These are phyloP conservation scores for Panellus pusillus DNA, from an alignment of 768 basidiomycete genomes.

Conservation along the genomic window DNA sequence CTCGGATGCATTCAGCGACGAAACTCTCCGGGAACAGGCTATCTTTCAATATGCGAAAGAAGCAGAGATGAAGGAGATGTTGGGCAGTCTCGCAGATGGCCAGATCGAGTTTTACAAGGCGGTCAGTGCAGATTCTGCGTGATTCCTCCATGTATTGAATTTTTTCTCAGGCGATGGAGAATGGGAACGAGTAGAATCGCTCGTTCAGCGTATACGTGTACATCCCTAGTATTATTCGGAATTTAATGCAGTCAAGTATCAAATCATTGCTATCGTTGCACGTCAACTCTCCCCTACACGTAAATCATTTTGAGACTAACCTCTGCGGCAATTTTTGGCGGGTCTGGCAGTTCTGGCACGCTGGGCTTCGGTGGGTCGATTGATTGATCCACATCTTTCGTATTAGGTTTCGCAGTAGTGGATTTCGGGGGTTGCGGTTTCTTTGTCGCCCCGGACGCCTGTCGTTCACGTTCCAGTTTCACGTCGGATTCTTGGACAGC, in stretches of 20 bases:
- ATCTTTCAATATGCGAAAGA: constrained; percentile 90
- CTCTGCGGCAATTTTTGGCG: too few species aligned
- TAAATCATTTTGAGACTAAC: too few species aligned
- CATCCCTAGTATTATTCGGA: constrained; percentile 49
- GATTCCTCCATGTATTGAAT: constrained; percentile 3
- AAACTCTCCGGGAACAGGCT: constrained; percentile 87
- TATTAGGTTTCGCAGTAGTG: background rate
- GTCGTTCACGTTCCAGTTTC: constrained; percentile 49
- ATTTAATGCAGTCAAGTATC: constrained; percentile 19
- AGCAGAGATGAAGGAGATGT: constrained; percentile 95
- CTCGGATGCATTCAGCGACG: constrained; percentile 94
- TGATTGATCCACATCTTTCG: background rate
- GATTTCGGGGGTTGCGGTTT: background rate
- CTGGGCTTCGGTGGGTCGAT: background rate
- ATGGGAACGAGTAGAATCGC: constrained; percentile 93
- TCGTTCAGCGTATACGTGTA: constrained; percentile 92
- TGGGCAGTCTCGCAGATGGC: constrained; percentile 86
- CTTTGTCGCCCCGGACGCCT: constrained; percentile 2
- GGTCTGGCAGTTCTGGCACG: background rate
- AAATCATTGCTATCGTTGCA: background rate
- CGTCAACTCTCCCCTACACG: background rate
- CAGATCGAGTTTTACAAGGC: constrained; percentile 94
- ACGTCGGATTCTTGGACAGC: constrained; percentile 79
- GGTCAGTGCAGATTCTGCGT: constrained; percentile 36
- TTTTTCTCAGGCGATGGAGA: constrained; percentile 79